Percentiles rank a stretch among this genome's conserved stretches.
Evolutionary conservation across 2,329 filamentous ascomycete species (phyloP).

Genomic region (Truncatella angustata): DNA sequence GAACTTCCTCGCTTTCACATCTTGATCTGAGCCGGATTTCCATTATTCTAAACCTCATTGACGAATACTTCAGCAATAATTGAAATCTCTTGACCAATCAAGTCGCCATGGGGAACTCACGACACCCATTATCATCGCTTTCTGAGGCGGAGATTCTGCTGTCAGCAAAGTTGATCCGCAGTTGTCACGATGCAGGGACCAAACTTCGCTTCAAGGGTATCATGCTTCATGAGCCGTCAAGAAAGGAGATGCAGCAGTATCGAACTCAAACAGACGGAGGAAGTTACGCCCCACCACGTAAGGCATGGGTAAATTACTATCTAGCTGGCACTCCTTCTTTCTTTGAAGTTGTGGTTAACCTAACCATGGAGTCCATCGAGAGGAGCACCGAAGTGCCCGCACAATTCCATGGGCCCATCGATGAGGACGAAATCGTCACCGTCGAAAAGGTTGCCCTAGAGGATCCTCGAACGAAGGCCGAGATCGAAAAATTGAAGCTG

Average conservation of each 20-base stretch:
- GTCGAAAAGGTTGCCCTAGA: constrained; percentile 3
- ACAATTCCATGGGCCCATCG: constrained; percentile 5
- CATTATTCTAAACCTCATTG: too few species aligned
- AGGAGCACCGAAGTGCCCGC: constrained; percentile 3
- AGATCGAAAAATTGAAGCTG: constrained; percentile 7
- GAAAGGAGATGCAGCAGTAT: constrained; percentile 9
- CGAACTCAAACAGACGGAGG: not conserved
- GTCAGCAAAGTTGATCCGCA: constrained; percentile 1
- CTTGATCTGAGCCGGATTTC: not conserved
- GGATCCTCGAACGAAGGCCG: not conserved
- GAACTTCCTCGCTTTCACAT: not conserved
- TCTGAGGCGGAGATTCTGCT: constrained; percentile 2
- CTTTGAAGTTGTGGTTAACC: constrained; percentile 2
- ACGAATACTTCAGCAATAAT: too few species aligned
- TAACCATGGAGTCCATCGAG: not conserved
- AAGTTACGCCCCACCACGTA: not conserved
- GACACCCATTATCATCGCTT: constrained; percentile 1
- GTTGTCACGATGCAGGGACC: constrained; percentile 1
- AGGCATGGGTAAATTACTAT: constrained; percentile 5
- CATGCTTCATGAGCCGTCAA: constrained; percentile 2
- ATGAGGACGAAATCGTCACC: constrained; percentile 2
- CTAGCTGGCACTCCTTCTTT: constrained; percentile 6
- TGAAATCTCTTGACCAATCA: too few species aligned
- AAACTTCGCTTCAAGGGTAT: constrained; percentile 6
- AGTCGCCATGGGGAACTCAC: too few species aligned